Conservation (phyloP, 257 asterid genomes). For the Solanum virginianum region DNA sequence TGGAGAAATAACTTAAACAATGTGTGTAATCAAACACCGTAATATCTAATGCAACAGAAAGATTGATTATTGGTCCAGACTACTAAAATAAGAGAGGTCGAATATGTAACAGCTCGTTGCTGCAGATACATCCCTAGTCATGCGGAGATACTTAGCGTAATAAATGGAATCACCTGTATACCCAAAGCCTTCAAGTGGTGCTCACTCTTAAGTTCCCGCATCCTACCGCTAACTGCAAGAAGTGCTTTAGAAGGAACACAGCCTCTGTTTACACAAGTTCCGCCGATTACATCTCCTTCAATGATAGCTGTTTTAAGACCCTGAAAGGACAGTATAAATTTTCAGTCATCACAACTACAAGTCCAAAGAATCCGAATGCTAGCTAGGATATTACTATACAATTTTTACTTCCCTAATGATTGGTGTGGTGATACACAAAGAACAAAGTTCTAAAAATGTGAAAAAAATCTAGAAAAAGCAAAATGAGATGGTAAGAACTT, state of each 20-base stretch:
- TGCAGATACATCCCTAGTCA: background rate
- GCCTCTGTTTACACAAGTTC: conserved; percentile 88
- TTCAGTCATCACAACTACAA: background rate
- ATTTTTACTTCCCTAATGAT: background rate
- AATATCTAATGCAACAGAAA: background rate
- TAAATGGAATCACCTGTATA: conserved; percentile 48
- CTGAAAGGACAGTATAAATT: conserved; percentile 13
- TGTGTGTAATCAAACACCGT: background rate
- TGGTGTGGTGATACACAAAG: background rate
- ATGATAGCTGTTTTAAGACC: conserved; percentile 84
- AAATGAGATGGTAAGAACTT: background rate
- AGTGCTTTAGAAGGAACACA: conserved; percentile 93
- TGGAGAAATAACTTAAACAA: background rate
- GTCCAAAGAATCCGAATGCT: background rate
- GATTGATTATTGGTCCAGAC: too few relatives aligned
- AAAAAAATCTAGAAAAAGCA: background rate
- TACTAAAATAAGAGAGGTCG: background rate
- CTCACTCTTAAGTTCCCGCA: conserved; percentile 81
- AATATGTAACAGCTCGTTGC: background rate
- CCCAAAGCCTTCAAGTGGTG: conserved; percentile 83
- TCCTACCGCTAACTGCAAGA: conserved; percentile 81
- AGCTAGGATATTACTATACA: background rate
- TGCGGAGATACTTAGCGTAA: background rate
- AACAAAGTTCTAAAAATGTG: background rate
- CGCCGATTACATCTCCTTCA: conserved; percentile 88